These are phyloP conservation scores for Boletus fagicola DNA, from an alignment of 768 basidiomycete genomes.

Conservation along the genomic window DNA sequence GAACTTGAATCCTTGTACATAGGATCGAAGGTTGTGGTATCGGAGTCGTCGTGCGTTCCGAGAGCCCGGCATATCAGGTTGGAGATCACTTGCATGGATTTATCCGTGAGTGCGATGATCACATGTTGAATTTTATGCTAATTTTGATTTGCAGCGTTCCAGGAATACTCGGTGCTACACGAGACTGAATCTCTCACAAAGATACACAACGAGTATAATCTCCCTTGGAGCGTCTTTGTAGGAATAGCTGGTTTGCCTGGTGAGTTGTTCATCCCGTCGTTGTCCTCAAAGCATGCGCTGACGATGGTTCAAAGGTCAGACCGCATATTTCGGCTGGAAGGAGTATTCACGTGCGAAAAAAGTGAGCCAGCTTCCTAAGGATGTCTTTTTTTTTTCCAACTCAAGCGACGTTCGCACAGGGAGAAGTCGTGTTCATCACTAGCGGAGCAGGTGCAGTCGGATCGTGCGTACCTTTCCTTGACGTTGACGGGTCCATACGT, in stretches of 20 bases:
- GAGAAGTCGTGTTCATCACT: conserved; percentile 50
- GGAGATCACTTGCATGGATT: conserved; percentile 17
- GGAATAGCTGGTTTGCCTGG: conserved; percentile 31
- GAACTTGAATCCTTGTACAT: background rate
- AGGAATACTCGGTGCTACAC: conserved; percentile 16
- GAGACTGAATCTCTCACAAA: background rate
- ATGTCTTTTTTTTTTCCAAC: background rate
- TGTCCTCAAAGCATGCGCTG: conserved; percentile 3
- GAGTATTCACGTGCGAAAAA: conserved; percentile 17
- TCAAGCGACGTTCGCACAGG: conserved; percentile 26
- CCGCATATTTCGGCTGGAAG: conserved; percentile 17
- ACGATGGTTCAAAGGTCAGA: conserved; percentile 17
- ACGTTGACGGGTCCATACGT: background rate
- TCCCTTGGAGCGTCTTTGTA: conserved; percentile 31
- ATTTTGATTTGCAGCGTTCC: conserved; percentile 30
- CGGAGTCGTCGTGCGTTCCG: conserved; percentile 28
- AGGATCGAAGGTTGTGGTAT: conserved; percentile 36
- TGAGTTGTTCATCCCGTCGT: background rate
- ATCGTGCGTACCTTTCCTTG: conserved; percentile 40
- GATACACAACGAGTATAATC: conserved; percentile 27
- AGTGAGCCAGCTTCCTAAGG: conserved; percentile 23
- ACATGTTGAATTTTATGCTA: background rate
- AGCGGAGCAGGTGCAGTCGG: conserved; percentile 54
- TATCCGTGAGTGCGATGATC: conserved; percentile 27
- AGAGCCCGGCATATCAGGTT: conserved; percentile 9